These are phyloP conservation scores for Plantago major DNA, from an alignment of 257 asterid species.

Conservation along the genomic window DNA sequence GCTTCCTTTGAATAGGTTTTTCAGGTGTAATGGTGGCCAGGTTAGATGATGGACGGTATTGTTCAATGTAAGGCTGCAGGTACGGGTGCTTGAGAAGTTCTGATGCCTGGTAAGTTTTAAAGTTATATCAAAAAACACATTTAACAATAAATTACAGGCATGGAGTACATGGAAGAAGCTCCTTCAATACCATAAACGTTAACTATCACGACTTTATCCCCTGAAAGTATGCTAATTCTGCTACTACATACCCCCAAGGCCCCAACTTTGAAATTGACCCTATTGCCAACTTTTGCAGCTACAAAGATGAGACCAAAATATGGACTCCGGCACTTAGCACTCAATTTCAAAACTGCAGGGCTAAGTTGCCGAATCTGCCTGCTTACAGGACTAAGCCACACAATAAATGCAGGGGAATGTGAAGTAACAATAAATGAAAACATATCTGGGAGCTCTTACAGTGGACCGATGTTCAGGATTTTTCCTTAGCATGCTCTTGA, in stretches of 20 bases:
- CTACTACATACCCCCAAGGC: no score
- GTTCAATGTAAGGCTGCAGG: conserved; percentile 74
- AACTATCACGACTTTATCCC: no score
- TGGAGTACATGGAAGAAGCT: neutral
- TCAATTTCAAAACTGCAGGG: no score
- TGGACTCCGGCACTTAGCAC: no score
- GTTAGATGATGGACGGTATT: conserved; percentile 56
- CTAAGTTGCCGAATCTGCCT: no score
- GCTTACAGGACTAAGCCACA: no score
- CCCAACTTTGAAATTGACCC: no score
- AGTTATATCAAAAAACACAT: conserved; percentile 2
- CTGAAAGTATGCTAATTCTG: no score
- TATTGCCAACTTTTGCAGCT: no score
- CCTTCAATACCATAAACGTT: no score
- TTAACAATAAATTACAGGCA: neutral
- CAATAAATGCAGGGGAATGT: no score
- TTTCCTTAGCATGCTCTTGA: conserved; percentile 96
- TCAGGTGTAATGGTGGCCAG: conserved; percentile 31
- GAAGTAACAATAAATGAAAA: neutral
- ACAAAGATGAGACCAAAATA: no score
- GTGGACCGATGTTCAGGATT: conserved; percentile 94
- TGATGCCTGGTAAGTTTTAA: conserved; percentile 57
- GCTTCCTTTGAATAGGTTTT: conserved; percentile 39
- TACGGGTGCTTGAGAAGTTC: conserved; percentile 87
- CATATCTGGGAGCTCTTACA: conserved; percentile 45